These are phyloP conservation scores for Williopsis jadinii DNA, from an alignment of 1,139 yeast species.

Conservation along the genomic window DNA sequence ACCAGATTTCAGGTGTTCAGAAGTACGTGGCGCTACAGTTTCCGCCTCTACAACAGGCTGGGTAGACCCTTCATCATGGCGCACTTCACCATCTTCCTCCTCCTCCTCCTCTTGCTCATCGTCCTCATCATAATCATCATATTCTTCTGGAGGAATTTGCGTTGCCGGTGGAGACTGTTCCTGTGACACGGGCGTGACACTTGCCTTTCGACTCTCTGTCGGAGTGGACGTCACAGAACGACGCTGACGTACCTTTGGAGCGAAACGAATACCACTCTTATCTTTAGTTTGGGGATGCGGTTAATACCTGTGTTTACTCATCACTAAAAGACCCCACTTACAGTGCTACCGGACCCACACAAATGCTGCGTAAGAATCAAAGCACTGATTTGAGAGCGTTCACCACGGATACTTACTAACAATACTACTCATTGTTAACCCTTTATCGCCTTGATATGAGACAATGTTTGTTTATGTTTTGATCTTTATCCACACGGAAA, in stretches of 20 bases:
- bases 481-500: neutral
- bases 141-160: constrained; percentile 2
- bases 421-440: constrained; percentile 40
- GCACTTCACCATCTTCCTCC: constrained; percentile 3
- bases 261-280: constrained; percentile 33
- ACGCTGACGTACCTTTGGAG: constrained; percentile 32
- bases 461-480: neutral
- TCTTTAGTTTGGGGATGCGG: constrained; percentile 11
- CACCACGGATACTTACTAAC: constrained; percentile 29
- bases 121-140: constrained; percentile 5
- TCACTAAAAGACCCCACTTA: neutral
- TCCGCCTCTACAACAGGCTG: too few relatives aligned
- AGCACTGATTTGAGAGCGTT: too few relatives aligned
- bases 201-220: constrained; percentile 13
- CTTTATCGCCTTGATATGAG: neutral
- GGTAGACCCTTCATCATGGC: too few relatives aligned
- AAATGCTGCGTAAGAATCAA: neutral
- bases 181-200: constrained; percentile 11
- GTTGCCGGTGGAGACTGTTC: neutral
- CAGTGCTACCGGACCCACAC: too few relatives aligned
- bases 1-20: too few relatives aligned
- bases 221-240: constrained; percentile 20
- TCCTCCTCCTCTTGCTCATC: constrained; percentile 9
- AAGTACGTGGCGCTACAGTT: too few relatives aligned
- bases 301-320: neutral